Conservation (phyloP, 2,329 filamentous ascomycete genomes). For the Sporothrix phasma region DNA sequence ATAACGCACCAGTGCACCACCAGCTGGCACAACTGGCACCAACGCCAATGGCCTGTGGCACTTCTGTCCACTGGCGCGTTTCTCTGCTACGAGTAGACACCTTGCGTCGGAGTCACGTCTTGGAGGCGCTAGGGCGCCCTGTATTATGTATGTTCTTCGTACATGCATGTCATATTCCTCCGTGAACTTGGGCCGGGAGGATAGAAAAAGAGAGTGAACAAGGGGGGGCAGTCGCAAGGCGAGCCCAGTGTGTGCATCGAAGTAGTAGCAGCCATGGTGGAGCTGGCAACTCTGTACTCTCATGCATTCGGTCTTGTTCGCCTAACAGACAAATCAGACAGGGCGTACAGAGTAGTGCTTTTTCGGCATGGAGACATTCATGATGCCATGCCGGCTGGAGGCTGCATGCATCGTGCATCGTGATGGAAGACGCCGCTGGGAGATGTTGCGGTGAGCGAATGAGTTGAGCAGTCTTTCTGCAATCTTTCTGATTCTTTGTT, state of each 20-base stretch:
- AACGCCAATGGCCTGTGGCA: not conserved
- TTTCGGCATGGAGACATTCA: not conserved
- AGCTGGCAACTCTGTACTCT: not conserved
- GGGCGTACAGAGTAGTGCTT: not conserved
- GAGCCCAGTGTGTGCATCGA: no score
- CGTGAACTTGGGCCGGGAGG: no score
- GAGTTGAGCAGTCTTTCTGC: not conserved
- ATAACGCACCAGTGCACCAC: no score
- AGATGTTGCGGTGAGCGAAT: not conserved
- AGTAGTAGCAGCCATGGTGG: not conserved
- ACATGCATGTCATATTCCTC: no score
- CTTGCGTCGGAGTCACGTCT: not conserved
- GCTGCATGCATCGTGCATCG: not conserved
- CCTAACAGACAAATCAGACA: not conserved
- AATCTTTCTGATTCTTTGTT: not conserved
- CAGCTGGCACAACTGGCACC: no score
- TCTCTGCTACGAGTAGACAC: no score
- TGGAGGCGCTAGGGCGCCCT: not conserved
- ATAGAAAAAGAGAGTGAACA: no score
- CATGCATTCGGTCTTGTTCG: not conserved
- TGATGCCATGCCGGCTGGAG: constrained; percentile 2
- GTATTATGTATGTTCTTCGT: no score
- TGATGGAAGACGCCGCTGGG: not conserved
- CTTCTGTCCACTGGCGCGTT: not conserved
- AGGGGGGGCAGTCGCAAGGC: not conserved